These are phyloP conservation scores for Leccinum pallidistipes DNA, from an alignment of 1,284 basidiomycete genomes.

Conservation along the genomic window DNA sequence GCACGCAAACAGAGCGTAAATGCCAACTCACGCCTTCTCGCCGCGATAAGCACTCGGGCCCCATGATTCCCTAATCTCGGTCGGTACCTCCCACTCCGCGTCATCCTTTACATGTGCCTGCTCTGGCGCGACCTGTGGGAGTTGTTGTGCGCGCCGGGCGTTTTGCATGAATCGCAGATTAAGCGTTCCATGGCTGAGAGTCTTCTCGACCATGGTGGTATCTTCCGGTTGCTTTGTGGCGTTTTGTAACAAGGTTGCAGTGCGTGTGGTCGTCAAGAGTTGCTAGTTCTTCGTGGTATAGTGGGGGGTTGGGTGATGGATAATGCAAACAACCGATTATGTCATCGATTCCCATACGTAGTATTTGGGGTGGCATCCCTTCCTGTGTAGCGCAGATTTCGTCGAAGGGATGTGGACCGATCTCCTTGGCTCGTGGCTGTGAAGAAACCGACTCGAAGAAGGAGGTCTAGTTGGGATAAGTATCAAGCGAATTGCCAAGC, in stretches of 20 bases:
- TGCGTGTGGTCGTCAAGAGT: conserved; percentile 1
- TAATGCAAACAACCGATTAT: conserved; percentile 13
- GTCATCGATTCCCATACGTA: conserved; percentile 25
- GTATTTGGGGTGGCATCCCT: conserved; percentile 4
- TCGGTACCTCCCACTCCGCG: conserved; percentile 66
- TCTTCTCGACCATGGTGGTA: conserved; percentile 49
- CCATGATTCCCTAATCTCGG: conserved; percentile 60
- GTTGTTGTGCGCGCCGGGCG: conserved; percentile 53
- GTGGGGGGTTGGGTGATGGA: not conserved
- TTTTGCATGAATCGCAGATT: conserved; percentile 78
- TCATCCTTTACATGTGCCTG: conserved; percentile 64
- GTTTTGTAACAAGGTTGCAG: not conserved
- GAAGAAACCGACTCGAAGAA: not conserved
- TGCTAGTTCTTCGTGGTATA: not conserved
- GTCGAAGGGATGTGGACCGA: not conserved
- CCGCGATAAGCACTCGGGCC: conserved; percentile 36
- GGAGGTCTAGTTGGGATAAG: not conserved
- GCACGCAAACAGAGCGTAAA: conserved; percentile 2
- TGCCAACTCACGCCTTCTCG: conserved; percentile 28
- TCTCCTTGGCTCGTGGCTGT: conserved; percentile 4
- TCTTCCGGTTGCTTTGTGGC: not conserved
- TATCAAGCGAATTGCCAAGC: not conserved
- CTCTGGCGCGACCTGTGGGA: conserved; percentile 50
- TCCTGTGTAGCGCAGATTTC: conserved; percentile 12
- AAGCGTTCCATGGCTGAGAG: conserved; percentile 65